A percentile compares a stretch with the other conserved stretches of the same genome.
These are phyloP conservation scores for Lathyrus aphaca DNA, from an alignment of 306 rosid genomes.

Conservation along the genomic window DNA sequence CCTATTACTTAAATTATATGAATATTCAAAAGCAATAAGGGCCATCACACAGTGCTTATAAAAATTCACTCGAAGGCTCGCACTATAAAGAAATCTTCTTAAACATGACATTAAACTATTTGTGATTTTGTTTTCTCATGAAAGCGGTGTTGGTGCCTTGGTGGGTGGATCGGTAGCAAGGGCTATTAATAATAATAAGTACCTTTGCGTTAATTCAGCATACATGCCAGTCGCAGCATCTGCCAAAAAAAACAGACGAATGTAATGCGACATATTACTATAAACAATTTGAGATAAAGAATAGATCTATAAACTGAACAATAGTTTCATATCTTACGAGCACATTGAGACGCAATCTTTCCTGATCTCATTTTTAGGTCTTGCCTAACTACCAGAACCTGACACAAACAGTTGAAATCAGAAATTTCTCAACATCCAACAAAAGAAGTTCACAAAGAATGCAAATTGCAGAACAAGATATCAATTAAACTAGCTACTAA, in stretches of 20 bases:
- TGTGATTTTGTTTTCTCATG: not conserved
- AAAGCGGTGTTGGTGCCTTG: not conserved
- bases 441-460: slow-evolving; percentile 4
- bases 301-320: slow-evolving; percentile 4
- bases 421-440: slow-evolving; percentile 31
- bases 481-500: slow-evolving; percentile 27
- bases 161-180: not conserved
- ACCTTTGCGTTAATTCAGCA: slow-evolving; percentile 81
- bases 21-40: not conserved
- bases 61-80: not conserved
- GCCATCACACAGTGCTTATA: not conserved
- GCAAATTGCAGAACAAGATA: slow-evolving; percentile 27
- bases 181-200: slow-evolving; percentile 13
- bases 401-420: slow-evolving; percentile 37
- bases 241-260: slow-evolving; percentile 40
- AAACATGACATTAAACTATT: not conserved
- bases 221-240: slow-evolving; percentile 95
- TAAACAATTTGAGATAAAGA: slow-evolving; percentile 7
- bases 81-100: not conserved
- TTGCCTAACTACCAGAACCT: slow-evolving; percentile 89
- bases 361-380: slow-evolving; percentile 91
- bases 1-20: not conserved
- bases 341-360: slow-evolving; percentile 97
- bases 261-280: slow-evolving; percentile 25
- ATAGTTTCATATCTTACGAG: slow-evolving; percentile 66